These are phyloP conservation scores for Golubevia sp. DNA, from an alignment of 1,284 basidiomycete genomes.

Conservation along the genomic window DNA sequence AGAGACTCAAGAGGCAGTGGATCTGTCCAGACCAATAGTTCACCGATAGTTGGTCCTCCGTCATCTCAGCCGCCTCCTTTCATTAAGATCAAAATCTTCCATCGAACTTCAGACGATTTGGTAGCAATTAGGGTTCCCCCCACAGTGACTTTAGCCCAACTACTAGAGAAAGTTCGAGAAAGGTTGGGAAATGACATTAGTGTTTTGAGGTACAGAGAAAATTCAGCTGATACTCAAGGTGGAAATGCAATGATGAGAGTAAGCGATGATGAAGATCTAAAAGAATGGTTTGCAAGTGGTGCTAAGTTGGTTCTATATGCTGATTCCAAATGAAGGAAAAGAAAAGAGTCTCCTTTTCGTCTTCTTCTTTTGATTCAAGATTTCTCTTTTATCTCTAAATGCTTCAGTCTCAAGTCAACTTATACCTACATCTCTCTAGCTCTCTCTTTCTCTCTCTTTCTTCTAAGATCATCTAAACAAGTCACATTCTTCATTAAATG, in stretches of 20 bases:
- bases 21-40: slow-evolving; percentile 39
- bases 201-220: slow-evolving; percentile 75
- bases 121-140: slow-evolving; percentile 98
- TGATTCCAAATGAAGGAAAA: slow-evolving; percentile 41
- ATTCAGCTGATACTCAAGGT: slow-evolving; percentile 35
- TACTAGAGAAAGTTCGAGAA: slow-evolving; percentile 87
- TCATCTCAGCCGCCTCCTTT: slow-evolving; percentile 69
- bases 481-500: too few relatives aligned
- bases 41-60: slow-evolving; percentile 43
- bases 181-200: slow-evolving; percentile 78
- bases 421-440: too few relatives aligned
- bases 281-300: slow-evolving; percentile 78
- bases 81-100: slow-evolving; percentile 97
- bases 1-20: slow-evolving; percentile 26
- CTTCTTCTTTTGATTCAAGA: too few relatives aligned
- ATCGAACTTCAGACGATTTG: slow-evolving; percentile 85
- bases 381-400: too few relatives aligned
- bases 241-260: slow-evolving; percentile 68
- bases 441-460: too few relatives aligned
- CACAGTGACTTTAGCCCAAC: slow-evolving; percentile 78
- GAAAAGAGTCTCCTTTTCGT: too few relatives aligned
- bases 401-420: too few relatives aligned
- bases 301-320: slow-evolving; percentile 89
- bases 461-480: too few relatives aligned
- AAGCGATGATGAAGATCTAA: slow-evolving; percentile 73